A percentile compares a stretch with the other conserved stretches of the same genome.
These are phyloP conservation scores for Trichoderma sp. DNA, from an alignment of 2,329 filamentous ascomycete genomes.

Conservation along the genomic window DNA sequence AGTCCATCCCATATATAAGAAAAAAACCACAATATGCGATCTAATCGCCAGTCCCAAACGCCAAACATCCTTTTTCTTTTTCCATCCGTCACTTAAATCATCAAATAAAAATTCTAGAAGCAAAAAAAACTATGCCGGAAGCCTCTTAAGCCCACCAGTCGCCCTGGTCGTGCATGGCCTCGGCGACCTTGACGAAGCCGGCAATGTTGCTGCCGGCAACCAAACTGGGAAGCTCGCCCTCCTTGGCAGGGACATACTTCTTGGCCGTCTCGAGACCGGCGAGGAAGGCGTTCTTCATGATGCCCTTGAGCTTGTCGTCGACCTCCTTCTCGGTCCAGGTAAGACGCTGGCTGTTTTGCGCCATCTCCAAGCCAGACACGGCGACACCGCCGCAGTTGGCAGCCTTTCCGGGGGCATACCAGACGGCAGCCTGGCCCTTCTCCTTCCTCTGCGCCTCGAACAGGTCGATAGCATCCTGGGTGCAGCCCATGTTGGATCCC, in stretches of 20 bases:
- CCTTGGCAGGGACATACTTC: conserved; percentile 74
- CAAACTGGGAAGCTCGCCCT: conserved; percentile 83
- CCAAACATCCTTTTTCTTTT: not conserved
- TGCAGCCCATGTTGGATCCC: conserved; percentile 99
- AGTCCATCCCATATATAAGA: not conserved
- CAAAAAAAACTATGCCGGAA: too few species aligned
- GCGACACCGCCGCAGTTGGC: conserved; percentile 97
- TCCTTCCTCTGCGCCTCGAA: conserved; percentile 77
- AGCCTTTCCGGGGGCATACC: conserved; percentile 97
- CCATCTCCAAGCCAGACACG: conserved; percentile 97
- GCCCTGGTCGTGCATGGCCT: conserved; percentile 93
- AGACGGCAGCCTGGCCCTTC: conserved; percentile 69
- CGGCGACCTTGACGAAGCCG: conserved; percentile 92
- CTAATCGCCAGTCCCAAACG: not conserved
- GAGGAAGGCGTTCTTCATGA: conserved; percentile 93
- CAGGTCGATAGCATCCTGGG: conserved; percentile 87
- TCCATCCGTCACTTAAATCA: not conserved
- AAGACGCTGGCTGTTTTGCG: conserved; percentile 86
- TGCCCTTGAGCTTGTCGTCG: conserved; percentile 82
- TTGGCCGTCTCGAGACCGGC: conserved; percentile 85
- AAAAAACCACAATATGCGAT: not conserved
- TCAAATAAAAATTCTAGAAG: not conserved
- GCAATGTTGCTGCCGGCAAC: conserved; percentile 97
- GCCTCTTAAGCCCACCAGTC: conserved; percentile 67
- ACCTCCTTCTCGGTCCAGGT: conserved; percentile 88